A percentile compares a stretch with the other conserved stretches of the same genome.
phyloP scores from a whole-genome alignment of 441 rosid genomes.

The Populus hybrid region DNA sequence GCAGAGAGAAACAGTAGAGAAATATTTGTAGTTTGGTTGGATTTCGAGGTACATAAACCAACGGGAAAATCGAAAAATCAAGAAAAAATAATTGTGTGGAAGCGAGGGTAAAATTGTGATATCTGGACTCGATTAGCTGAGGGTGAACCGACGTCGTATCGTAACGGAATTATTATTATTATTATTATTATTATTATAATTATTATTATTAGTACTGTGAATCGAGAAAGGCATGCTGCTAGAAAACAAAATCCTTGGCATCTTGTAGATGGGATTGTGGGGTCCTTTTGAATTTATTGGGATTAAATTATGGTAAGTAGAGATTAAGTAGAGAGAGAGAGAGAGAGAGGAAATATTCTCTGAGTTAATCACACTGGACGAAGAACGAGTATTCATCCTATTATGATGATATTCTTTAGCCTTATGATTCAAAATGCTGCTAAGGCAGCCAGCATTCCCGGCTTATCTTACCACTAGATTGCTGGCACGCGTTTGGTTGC shows the following conservation, averaged over 20 bases:
- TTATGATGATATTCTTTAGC: background rate
- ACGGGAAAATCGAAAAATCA: background rate
- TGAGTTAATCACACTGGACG: background rate
- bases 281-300: conserved; percentile 12
- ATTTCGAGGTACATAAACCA: conserved; percentile 1
- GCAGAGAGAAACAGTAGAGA: background rate
- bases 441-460: too few species aligned
- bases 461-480: too few species aligned
- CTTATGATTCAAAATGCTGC: too few species aligned
- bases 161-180: background rate
- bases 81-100: background rate
- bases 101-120: background rate
- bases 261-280: background rate
- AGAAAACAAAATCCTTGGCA: background rate
- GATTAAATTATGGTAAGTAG: background rate
- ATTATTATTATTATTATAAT: too few species aligned
- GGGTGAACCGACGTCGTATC: conserved; percentile 3
- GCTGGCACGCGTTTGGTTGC: too few species aligned
- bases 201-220: background rate
- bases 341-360: background rate
- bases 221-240: background rate
- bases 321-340: background rate
- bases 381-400: too few species aligned
- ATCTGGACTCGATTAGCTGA: background rate
- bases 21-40: conserved; percentile 20